These are phyloP conservation scores for Ramalina intermedia DNA, from an alignment of 495 filamentous ascomycete species.

Conservation along the genomic window DNA sequence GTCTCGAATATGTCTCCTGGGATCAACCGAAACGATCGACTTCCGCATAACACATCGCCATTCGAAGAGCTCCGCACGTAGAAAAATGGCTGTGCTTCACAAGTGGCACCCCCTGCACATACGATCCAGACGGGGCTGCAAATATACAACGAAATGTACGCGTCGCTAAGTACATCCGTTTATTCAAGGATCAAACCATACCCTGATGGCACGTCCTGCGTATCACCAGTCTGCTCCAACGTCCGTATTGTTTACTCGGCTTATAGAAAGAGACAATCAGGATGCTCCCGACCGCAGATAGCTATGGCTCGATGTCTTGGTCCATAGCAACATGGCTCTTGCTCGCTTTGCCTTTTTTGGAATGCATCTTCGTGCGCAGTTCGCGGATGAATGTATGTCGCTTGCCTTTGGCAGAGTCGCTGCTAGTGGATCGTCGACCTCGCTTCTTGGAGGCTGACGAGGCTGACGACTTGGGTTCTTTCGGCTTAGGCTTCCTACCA, in stretches of 20 bases:
- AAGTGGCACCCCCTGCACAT: not conserved
- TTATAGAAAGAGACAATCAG: not conserved
- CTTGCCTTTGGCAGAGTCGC: slow-evolving; percentile 1
- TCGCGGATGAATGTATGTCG: too few relatives aligned
- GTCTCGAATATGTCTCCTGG: slow-evolving; percentile 3
- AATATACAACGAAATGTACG: too few relatives aligned
- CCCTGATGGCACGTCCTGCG: too few relatives aligned
- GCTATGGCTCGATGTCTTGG: slow-evolving; percentile 23
- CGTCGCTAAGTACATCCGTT: too few relatives aligned
- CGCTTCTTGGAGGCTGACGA: slow-evolving; percentile 15
- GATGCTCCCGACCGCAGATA: too few relatives aligned
- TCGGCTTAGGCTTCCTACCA: slow-evolving; percentile 37
- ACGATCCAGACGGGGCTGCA: not conserved
- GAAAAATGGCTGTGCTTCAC: too few relatives aligned
- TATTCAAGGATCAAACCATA: too few relatives aligned
- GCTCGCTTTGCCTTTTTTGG: slow-evolving; percentile 6
- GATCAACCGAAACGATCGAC: too few relatives aligned
- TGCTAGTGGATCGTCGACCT: slow-evolving; percentile 12
- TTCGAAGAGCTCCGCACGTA: not conserved
- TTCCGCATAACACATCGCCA: too few relatives aligned
- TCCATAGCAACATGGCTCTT: slow-evolving; percentile 14
- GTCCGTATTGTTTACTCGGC: slow-evolving; percentile 23
- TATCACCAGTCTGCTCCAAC: too few relatives aligned
- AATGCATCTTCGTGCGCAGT: not conserved
- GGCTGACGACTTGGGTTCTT: slow-evolving; percentile 12